phyloP scores from a whole-genome alignment of 768 basidiomycete genomes.

The Collybia sordida region DNA sequence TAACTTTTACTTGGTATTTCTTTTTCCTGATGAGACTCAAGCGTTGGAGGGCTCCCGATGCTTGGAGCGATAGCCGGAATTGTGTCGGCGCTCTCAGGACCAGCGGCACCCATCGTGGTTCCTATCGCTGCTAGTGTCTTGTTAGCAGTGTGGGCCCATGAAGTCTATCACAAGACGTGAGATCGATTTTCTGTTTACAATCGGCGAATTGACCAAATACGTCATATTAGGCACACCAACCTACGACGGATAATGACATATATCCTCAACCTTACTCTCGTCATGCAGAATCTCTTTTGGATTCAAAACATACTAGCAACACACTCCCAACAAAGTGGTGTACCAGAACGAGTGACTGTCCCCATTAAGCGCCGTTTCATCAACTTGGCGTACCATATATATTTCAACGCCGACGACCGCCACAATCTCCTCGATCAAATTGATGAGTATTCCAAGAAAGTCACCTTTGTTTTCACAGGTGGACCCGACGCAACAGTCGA shows the following conservation, averaged over 20 bases:
- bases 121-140: neutral
- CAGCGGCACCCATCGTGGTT: neutral
- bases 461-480: too few species aligned
- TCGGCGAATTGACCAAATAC: neutral
- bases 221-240: neutral
- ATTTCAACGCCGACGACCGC: too few species aligned
- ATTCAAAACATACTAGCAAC: neutral
- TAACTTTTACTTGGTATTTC: too few species aligned
- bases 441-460: too few species aligned
- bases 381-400: too few species aligned
- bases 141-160: neutral
- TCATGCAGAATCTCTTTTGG: neutral
- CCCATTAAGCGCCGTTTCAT: too few species aligned
- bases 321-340: too few species aligned
- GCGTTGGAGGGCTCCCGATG: neutral
- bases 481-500: too few species aligned
- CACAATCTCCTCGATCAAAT: too few species aligned
- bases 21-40: too few species aligned
- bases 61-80: neutral
- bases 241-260: slow-evolving; percentile 1
- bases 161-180: neutral
- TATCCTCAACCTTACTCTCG: neutral
- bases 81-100: neutral
- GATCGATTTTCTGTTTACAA: too few species aligned
- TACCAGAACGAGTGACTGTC: too few species aligned